Conservation (phyloP, 805 yeast species). For the Candida multigemmis region DNA sequence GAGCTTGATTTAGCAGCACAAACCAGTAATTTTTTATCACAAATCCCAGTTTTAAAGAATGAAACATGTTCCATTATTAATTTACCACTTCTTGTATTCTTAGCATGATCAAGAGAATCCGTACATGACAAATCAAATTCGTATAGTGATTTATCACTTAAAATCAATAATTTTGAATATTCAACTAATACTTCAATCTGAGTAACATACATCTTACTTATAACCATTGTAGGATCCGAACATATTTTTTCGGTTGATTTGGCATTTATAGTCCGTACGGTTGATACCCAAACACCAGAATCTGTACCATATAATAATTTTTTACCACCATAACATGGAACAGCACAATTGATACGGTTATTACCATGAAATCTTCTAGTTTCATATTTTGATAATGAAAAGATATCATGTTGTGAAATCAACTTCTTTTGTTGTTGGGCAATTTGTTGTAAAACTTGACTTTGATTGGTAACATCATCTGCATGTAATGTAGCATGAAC, state of each 20-base stretch:
- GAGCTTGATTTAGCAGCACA: conserved; percentile 84
- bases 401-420: conserved; percentile 67
- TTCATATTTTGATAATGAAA: conserved; percentile 66
- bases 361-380: conserved; percentile 66
- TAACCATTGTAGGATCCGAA: conserved; percentile 66
- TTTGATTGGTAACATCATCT: conserved; percentile 53
- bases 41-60: conserved; percentile 87
- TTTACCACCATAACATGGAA: conserved; percentile 91
- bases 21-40: conserved; percentile 79
- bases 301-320: conserved; percentile 87
- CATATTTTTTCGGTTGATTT: conserved; percentile 42
- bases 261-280: conserved; percentile 48
- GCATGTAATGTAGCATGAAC: conserved; percentile 47
- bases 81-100: conserved; percentile 57
- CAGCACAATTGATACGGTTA: conserved; percentile 81
- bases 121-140: conserved; percentile 59
- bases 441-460: conserved; percentile 71
- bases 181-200: conserved; percentile 91
- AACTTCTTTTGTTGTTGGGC: conserved; percentile 71
- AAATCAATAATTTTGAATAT: conserved; percentile 70
- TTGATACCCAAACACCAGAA: conserved; percentile 79
- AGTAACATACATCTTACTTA: conserved; percentile 67
- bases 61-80: conserved; percentile 81
- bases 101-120: conserved; percentile 37
- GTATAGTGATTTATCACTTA: conserved; percentile 73